Base-by-base conservation (phyloP, 108 stramenopile species). In the Epipyxis sp. region DNA sequence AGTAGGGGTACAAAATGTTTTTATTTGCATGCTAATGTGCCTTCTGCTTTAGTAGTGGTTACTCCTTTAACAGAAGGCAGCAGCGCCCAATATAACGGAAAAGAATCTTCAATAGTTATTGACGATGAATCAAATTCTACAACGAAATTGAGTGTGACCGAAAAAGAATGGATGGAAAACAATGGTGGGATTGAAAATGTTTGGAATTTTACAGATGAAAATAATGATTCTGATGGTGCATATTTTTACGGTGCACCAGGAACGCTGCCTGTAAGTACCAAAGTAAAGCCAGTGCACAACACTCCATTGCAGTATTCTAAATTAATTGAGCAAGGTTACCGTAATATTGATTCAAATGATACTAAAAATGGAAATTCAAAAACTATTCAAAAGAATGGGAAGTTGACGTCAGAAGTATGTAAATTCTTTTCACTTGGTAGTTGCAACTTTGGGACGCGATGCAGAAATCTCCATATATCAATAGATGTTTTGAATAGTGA, bases 391-490 rank as follows among this genome's bases (percentile, higher is more conserved):
- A 20, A 50, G 13, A 50, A 50, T 6, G 20, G 6, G 46, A 50
- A 50, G 20, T 20, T 13, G 20, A 13, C 6, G 20, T 20, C 6
- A 50, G 13, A 50, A 50, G 13, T 50, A 50, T 65, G 61, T 37
- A 65, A 25, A 29, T 65, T 65, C 61, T 65, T 35, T 37, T 25
- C 3, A 37, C 30, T 32, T 35, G 61, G 61, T 6, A 65, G 6
- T 29, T 65, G 61, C 34, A 65, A 65, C 20, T 65, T 65, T 65
- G 61, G 61, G 3, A 65, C 10, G 6, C 61, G 61, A 10, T 65
- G 61, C 25, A 16, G 61, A 65, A 32, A 13, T 32, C 34, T 25
- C 3, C 61, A 65, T 65, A 10, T 37, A 65, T 29, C 61, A 65
- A 29, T 32, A 65, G 61, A 65, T 35, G 25, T 32, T 65, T 32